Conservation (phyloP, 1,139 yeast species). For the Taiozyma sp. region DNA sequence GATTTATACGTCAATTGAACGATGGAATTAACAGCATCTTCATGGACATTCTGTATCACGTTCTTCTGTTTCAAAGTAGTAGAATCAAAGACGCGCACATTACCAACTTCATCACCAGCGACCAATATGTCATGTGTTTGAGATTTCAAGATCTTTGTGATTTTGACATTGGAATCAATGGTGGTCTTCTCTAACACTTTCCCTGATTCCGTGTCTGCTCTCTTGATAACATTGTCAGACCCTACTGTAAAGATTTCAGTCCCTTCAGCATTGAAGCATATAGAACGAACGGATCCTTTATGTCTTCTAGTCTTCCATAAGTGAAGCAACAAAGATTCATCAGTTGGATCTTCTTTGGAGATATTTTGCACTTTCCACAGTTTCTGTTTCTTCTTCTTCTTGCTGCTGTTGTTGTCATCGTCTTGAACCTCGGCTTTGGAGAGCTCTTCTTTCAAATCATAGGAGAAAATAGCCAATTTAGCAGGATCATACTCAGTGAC, state of each 20-base stretch:
- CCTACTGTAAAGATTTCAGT: constrained; percentile 60
- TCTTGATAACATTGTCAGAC: constrained; percentile 72
- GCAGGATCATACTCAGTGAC: constrained; percentile 50
- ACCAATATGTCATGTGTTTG: constrained; percentile 59
- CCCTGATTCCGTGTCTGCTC: constrained; percentile 69
- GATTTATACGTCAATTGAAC: constrained; percentile 61
- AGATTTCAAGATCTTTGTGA: constrained; percentile 61
- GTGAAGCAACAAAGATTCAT: constrained; percentile 31
- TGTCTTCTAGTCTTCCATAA: constrained; percentile 88
- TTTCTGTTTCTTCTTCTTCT: constrained; percentile 30
- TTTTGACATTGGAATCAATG: constrained; percentile 32
- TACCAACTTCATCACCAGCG: constrained; percentile 79
- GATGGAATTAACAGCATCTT: constrained; percentile 73
- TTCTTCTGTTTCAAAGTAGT: constrained; percentile 36
- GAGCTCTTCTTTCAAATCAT: constrained; percentile 13
- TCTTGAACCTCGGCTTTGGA: constrained; percentile 23
- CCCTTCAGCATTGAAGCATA: constrained; percentile 52
- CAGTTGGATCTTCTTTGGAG: constrained; percentile 26
- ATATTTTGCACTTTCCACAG: constrained; percentile 43
- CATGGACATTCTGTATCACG: constrained; percentile 52
- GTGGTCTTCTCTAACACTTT: constrained; percentile 57
- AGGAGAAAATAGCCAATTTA: constrained; percentile 33
- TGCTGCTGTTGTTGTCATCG: constrained; percentile 27
- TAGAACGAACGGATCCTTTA: constrained; percentile 79
- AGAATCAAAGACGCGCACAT: constrained; percentile 57